Base-by-base conservation (phyloP, 257 asterid species). In the Solanum lycopersicoides region DNA sequence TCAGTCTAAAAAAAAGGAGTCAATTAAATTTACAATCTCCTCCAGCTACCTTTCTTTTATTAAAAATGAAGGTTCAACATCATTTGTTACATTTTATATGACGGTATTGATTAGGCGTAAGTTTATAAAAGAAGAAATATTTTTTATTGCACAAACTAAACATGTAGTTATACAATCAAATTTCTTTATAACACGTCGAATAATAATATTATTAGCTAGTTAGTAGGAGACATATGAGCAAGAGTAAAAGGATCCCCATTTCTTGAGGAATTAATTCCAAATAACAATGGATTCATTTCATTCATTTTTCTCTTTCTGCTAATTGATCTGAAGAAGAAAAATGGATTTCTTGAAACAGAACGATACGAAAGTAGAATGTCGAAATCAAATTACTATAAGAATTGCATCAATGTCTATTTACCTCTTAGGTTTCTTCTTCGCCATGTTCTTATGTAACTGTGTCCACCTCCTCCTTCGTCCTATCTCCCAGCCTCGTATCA, bases 361-460 rank as follows among this genome's bases (percentile, higher is more conserved):
- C 10, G 80, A 42, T 11, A 65, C 88, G 79, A 89, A 88, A 68
- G 91, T 93, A 32, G 60, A 89, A 4, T 95, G 98, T 92, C 87
- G 90, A 53, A 90, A 89, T 80, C 93, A 90, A 86, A 92, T 89
- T 74, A 89, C 95, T 18, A 72, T 83, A 30, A 92, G 87, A 86
- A 90, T 95, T 23, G 97, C 97, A 39, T 90, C 92, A 39, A 91
- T 94, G 45, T 98, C 99, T 12, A 88, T 93, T 34, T 95, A 95
- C 91, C 95, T 96, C 95, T 88, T 97, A 45, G 93, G 96, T 47
- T 95, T 94, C 93, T 95, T 97, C 96, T 92, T 93, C 90, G 88
- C 93, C 21, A 95, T 97, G 68, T 92, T 97, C 91, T 82, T 94
- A 4, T 95, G 99, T 95, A 97, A 97, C 89, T 92, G 93, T 91